A percentile compares a stretch with the other conserved stretches of the same genome.
These are phyloP conservation scores for Ciborinia camelliae DNA, from an alignment of 2,329 filamentous ascomycete genomes.

Conservation along the genomic window DNA sequence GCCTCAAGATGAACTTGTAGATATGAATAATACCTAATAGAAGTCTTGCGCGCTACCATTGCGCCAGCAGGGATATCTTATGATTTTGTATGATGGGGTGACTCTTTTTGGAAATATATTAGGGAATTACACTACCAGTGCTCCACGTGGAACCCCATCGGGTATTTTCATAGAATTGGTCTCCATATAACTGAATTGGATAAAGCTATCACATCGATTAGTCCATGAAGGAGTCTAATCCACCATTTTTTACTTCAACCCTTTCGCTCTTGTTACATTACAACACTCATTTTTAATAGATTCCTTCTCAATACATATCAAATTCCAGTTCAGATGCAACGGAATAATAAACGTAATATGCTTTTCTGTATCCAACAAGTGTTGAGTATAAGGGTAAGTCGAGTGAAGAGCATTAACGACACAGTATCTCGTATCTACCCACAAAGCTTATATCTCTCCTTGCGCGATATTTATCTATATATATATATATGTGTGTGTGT, in stretches of 20 bases:
- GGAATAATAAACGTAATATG: neutral
- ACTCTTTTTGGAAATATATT: accelerated
- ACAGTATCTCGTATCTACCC: no score
- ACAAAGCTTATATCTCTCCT: no score
- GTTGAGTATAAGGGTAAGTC: neutral
- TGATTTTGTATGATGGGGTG: accelerated
- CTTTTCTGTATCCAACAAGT: neutral
- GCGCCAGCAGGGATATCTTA: constrained; percentile 13
- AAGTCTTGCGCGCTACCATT: constrained; percentile 17
- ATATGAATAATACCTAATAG: neutral
- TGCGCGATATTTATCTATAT: neutral
- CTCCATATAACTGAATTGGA: neutral
- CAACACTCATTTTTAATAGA: neutral
- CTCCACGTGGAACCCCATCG: neutral
- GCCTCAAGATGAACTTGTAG: neutral
- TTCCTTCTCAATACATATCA: neutral
- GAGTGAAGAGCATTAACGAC: no score
- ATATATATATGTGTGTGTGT: no score
- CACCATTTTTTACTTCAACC: neutral
- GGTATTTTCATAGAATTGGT: neutral
- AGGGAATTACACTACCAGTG: accelerated
- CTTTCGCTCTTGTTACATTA: neutral
- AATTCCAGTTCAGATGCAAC: neutral
- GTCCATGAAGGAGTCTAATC: neutral
- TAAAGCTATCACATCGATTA: neutral